Percentiles rank a stretch among this genome's conserved stretches.
Conservation (phyloP, 176 grass and related monocot genomes). For the Carex parvula region DNA sequence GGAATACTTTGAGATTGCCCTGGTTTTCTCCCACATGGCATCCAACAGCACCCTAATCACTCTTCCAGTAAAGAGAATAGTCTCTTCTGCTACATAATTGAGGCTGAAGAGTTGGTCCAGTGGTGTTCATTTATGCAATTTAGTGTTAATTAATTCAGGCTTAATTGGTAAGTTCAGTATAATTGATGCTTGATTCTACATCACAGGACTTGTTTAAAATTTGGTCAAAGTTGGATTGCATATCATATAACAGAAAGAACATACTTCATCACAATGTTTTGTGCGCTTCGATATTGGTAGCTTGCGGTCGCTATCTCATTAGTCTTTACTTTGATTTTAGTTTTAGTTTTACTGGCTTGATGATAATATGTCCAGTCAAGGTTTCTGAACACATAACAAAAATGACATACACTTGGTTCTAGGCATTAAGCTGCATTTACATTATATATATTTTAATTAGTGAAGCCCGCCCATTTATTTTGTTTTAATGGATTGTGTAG, state of each 20-base stretch:
- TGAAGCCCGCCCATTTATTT: background rate
- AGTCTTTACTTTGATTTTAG: conserved; percentile 22
- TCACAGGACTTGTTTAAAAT: background rate
- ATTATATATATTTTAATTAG: background rate
- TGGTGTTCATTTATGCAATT: background rate
- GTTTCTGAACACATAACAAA: conserved; percentile 19
- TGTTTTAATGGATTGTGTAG: conserved; percentile 6
- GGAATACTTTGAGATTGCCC: background rate
- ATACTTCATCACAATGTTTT: background rate
- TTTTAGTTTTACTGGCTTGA: conserved; percentile 35
- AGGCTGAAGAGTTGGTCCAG: background rate
- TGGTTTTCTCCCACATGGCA: background rate
- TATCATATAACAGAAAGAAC: background rate
- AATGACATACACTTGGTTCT: background rate
- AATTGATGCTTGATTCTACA: background rate
- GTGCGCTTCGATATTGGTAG: background rate
- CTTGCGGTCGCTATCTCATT: background rate
- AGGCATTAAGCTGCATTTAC: background rate
- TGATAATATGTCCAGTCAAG: conserved; percentile 35
- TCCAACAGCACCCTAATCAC: background rate
- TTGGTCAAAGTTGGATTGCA: background rate
- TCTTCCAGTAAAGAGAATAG: background rate
- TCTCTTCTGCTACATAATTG: background rate
- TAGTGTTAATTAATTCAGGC: background rate
- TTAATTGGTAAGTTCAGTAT: background rate